Evolutionary conservation across 176 grass and related monocot species (phyloP).

Genomic region (Phragmites australis): DNA sequence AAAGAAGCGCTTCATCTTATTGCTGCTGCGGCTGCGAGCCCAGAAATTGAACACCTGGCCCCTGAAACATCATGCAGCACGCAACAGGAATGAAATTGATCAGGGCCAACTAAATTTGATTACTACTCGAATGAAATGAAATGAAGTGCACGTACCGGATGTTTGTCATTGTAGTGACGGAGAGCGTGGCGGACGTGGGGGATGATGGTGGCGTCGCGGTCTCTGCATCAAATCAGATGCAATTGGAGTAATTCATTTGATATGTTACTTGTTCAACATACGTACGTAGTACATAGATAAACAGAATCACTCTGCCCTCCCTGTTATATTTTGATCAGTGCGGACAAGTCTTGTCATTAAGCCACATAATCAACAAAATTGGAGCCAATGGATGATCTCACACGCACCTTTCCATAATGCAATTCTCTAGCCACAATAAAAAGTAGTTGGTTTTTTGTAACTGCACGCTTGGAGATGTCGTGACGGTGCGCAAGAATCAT

Average conservation of each 20-base stretch:
- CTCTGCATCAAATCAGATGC: background rate
- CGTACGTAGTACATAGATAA: background rate
- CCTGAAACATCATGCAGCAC: constrained; percentile 17
- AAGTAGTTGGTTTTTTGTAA: background rate
- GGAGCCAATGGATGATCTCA: background rate
- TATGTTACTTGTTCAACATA: background rate
- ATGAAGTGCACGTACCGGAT: background rate
- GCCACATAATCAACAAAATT: background rate
- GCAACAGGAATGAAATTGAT: background rate
- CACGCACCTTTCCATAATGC: background rate
- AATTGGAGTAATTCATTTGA: background rate
- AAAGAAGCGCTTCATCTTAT: constrained; percentile 21
- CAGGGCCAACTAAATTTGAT: background rate
- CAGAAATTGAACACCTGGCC: constrained; percentile 22
- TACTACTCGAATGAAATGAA: background rate
- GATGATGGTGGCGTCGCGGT: constrained; percentile 12
- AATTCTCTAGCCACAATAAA: background rate
- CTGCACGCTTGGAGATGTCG: background rate
- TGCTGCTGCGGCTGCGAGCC: background rate
- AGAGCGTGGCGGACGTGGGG: background rate
- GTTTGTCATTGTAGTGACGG: constrained; percentile 13
- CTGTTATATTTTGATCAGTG: background rate
- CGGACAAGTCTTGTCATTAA: background rate
- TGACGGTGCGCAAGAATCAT: background rate
- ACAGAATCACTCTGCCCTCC: background rate